Conservation (phyloP, 2,329 filamentous ascomycete species). For the Cytospora chrysosperma region DNA sequence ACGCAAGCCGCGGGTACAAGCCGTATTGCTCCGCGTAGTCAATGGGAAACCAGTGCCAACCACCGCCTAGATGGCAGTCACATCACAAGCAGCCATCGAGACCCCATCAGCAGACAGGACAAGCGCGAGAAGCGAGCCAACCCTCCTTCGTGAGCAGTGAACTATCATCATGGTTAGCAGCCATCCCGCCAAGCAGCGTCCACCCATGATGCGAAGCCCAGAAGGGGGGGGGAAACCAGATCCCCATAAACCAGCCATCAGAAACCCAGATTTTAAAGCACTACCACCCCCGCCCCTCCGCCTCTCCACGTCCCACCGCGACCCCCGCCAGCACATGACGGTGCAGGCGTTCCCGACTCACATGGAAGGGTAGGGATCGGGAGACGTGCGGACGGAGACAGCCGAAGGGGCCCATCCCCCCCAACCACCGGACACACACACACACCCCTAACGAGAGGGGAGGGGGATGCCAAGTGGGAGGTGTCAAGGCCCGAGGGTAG, state of each 20-base stretch:
- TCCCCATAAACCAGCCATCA: conserved; percentile 28
- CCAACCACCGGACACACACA: neutral
- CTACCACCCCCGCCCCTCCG: conserved; percentile 35
- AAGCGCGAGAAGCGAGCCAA: neutral
- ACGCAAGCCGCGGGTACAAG: neutral
- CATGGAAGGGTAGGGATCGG: conserved; percentile 20
- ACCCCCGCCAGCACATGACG: conserved; percentile 37
- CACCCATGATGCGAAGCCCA: neutral
- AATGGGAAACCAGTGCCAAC: neutral
- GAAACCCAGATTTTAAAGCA: conserved; percentile 43
- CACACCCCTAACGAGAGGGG: neutral
- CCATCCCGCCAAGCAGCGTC: neutral
- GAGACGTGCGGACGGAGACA: conserved; percentile 21
- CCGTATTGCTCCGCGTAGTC: neutral
- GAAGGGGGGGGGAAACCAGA: too few relatives aligned
- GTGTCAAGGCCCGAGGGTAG: conserved; percentile 26
- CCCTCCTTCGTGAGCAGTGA: neutral
- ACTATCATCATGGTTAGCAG: neutral
- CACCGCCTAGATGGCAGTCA: neutral
- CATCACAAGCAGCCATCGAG: neutral
- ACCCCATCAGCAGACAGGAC: neutral
- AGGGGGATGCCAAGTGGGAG: conserved; percentile 2
- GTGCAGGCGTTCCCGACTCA: conserved; percentile 32
- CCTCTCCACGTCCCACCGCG: conserved; percentile 25
- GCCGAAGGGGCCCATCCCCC: conserved; percentile 8